A percentile compares a stretch with the other conserved stretches of the same genome.
Conservation (phyloP, 2,329 filamentous ascomycete species). For the Verticillium nonalfalfae region DNA sequence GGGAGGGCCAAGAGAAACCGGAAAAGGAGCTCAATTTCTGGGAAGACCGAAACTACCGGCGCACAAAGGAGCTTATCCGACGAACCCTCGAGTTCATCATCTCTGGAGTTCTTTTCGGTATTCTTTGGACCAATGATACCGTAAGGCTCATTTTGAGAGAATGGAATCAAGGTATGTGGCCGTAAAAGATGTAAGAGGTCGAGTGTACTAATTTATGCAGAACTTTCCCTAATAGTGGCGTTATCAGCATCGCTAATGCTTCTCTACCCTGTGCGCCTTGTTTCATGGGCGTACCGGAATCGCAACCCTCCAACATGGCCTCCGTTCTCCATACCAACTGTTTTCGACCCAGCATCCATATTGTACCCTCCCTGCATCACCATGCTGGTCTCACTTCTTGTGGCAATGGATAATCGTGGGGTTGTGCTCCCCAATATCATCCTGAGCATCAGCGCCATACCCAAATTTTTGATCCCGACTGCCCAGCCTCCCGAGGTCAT, state of each 20-base stretch:
- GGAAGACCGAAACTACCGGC: slow-evolving; percentile 24
- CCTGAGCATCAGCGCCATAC: slow-evolving; percentile 73
- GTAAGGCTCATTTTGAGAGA: slow-evolving; percentile 36
- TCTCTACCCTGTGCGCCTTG: slow-evolving; percentile 56
- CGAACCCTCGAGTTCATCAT: slow-evolving; percentile 47
- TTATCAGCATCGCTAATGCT: slow-evolving; percentile 33
- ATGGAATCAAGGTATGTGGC: slow-evolving; percentile 42
- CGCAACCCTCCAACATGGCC: slow-evolving; percentile 28
- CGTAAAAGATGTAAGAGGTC: not conserved
- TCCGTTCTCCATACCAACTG: slow-evolving; percentile 54
- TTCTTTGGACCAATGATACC: slow-evolving; percentile 39
- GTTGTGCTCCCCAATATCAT: slow-evolving; percentile 73
- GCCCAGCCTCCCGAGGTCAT: slow-evolving; percentile 48
- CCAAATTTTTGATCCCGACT: slow-evolving; percentile 64
- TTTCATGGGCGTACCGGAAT: slow-evolving; percentile 38
- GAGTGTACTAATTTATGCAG: slow-evolving; percentile 23
- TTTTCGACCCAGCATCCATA: slow-evolving; percentile 90
- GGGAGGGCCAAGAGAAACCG: slow-evolving; percentile 10
- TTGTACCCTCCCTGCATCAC: slow-evolving; percentile 78
- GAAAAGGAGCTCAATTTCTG: slow-evolving; percentile 4
- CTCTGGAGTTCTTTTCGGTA: slow-evolving; percentile 38
- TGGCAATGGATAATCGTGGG: slow-evolving; percentile 55
- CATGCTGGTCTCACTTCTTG: slow-evolving; percentile 67
- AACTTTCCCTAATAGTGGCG: slow-evolving; percentile 31
- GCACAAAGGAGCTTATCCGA: slow-evolving; percentile 44